These are phyloP conservation scores for Pulicaria dysenterica DNA, from an alignment of 129 eudicot species.

Conservation along the genomic window DNA sequence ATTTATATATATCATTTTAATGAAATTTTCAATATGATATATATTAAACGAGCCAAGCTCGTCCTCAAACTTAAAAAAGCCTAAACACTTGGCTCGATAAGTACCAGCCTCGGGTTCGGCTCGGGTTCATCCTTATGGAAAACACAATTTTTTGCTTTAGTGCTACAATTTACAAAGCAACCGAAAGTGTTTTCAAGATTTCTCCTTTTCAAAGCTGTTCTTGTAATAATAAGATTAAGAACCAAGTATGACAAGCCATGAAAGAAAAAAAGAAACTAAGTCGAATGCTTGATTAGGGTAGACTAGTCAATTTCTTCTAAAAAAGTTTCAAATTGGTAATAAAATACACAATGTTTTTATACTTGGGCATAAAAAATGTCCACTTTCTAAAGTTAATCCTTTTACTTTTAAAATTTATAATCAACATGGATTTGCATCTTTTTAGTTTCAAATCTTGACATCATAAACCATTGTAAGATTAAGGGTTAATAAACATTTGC, in stretches of 20 bases:
- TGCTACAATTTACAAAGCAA: no score
- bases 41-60: no score
- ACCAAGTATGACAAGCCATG: neutral
- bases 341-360: neutral
- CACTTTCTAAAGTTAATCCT: neutral
- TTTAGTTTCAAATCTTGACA: conserved; percentile 21
- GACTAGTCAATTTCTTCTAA: conserved; percentile 3
- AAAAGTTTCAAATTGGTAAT: neutral
- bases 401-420: neutral
- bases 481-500: neutral
- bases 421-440: neutral
- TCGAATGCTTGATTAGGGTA: neutral
- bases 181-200: no score
- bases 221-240: neutral
- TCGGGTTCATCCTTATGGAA: no score
- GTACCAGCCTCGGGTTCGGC: no score
- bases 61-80: no score
- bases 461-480: neutral
- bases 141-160: no score
- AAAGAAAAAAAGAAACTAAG: neutral
- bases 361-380: neutral
- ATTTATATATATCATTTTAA: no score
- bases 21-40: no score
- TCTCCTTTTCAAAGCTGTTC: neutral
- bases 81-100: no score